Conservation (phyloP, 1,284 basidiomycete genomes). For the Sporisorium iseilematis-ciliati region DNA sequence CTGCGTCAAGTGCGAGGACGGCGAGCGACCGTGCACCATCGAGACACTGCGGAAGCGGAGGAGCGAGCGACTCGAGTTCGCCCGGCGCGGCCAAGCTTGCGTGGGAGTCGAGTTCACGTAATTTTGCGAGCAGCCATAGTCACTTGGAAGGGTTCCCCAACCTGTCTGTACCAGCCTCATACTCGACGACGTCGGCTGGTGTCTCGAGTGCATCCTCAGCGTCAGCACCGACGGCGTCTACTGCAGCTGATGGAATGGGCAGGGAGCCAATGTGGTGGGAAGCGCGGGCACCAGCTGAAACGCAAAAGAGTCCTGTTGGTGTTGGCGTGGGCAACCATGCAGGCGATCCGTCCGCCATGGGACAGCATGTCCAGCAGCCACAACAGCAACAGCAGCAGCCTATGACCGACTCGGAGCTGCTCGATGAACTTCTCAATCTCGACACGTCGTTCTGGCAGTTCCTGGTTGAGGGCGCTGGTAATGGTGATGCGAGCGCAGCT, state of each 20-base stretch:
- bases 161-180: background rate
- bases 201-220: background rate
- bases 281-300: background rate
- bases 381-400: conserved; percentile 1
- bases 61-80: conserved; percentile 1
- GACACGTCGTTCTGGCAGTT: conserved; percentile 45
- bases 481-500: background rate
- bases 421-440: conserved; percentile 40
- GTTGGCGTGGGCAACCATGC: background rate
- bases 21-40: conserved; percentile 2
- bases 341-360: background rate
- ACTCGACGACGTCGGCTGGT: background rate
- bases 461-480: conserved; percentile 21
- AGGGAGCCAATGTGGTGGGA: conserved; percentile 42
- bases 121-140: background rate
- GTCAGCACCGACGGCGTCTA: background rate
- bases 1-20: conserved; percentile 23
- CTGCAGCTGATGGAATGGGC: background rate
- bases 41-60: conserved; percentile 3
- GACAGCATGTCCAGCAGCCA: background rate
- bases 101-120: conserved; percentile 2
- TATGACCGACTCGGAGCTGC: conserved; percentile 37
- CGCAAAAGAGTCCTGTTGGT: background rate
- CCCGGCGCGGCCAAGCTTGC: conserved; percentile 2
- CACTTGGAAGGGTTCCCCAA: background rate